These are phyloP conservation scores for Pestalotiopsis sp. DNA, from an alignment of 2,329 filamentous ascomycete species.

Conservation along the genomic window DNA sequence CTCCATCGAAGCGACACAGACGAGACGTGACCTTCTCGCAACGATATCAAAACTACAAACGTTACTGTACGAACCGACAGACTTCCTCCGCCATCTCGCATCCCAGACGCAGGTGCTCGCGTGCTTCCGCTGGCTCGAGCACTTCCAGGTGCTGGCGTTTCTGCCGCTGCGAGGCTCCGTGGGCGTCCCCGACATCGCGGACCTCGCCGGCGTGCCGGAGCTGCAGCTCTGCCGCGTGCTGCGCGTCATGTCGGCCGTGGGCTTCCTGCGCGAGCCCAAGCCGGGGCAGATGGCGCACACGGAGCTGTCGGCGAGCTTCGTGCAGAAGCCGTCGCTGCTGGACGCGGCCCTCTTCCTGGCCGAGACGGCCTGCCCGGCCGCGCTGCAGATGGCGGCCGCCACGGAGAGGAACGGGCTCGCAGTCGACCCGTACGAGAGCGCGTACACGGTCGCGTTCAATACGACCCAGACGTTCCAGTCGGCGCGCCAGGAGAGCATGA, in stretches of 20 bases:
- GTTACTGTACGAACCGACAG: not conserved
- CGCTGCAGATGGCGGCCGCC: constrained; percentile 33
- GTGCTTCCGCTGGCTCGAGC: constrained; percentile 43
- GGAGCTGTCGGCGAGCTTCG: constrained; percentile 37
- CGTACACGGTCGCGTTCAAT: not conserved
- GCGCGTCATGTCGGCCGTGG: constrained; percentile 31
- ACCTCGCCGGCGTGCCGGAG: constrained; percentile 40
- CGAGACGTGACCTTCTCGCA: not conserved
- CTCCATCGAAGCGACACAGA: not conserved
- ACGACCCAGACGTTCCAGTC: not conserved
- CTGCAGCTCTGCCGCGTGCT: constrained; percentile 36
- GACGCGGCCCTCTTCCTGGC: constrained; percentile 42
- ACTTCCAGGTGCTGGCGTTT: constrained; percentile 45
- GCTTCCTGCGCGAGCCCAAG: constrained; percentile 36
- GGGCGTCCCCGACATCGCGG: constrained; percentile 40
- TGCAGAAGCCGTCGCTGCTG: constrained; percentile 31
- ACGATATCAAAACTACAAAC: not conserved
- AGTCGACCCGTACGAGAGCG: not conserved
- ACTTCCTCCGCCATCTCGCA: not conserved
- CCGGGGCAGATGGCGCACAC: constrained; percentile 38
- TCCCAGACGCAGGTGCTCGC: constrained; percentile 21
- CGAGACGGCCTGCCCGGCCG: constrained; percentile 32
- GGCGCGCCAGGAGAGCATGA: constrained; percentile 11
- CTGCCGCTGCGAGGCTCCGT: constrained; percentile 41
- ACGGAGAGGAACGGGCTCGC: constrained; percentile 18